Base-by-base conservation (phyloP, 352 stramenopile genomes). In the Phytophthora sojae region DNA sequence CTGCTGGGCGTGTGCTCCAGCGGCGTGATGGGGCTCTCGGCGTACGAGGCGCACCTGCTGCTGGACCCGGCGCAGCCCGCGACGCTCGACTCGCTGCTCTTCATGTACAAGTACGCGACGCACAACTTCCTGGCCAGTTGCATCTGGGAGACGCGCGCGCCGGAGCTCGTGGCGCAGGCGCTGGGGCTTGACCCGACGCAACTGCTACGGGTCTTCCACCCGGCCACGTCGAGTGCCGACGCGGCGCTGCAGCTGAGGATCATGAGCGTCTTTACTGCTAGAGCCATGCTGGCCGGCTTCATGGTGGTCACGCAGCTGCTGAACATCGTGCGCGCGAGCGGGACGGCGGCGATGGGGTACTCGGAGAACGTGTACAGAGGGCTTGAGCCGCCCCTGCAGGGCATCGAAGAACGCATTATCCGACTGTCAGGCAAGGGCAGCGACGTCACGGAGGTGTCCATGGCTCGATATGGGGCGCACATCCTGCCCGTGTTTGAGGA, bases 371-470 rank as follows among this genome's bases (percentile, higher is more conserved):
- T 91, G 12, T 88, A 76, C 54, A 74, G 64, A 3, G 83, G 83
- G 12, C 72, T 77, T 0, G 83, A 89, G 50, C 81, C 83, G 6
- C 81, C 82, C 3, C 67, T 91, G 5, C 69, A 74, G 6, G 83
- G 83, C 8, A 71, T 91, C n/a, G 58, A 80, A 15, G 83, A 91
- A 61, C 78, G 83, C 37, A 83, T 91, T 54, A 85, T 91, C 39
- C 80, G 83, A 23, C 80, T 91, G 35, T 79, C 81, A 6, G 83
- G 83, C 0, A 70, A 82, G 44, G 77, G 76, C 4, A 91, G 80
- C 23, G 82, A 89, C 44, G 82, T 88, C n/a, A 90, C 83, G 0
- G 83, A 91, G 50, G 81, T 91, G 26, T 91, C 83, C 0, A 91
- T 91, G 83, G 74, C 64, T 14, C 67, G 83, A 4, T 91, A 91